These are phyloP conservation scores for Pelargonium myrrhifolium DNA, from an alignment of 441 rosid species.

Conservation along the genomic window DNA sequence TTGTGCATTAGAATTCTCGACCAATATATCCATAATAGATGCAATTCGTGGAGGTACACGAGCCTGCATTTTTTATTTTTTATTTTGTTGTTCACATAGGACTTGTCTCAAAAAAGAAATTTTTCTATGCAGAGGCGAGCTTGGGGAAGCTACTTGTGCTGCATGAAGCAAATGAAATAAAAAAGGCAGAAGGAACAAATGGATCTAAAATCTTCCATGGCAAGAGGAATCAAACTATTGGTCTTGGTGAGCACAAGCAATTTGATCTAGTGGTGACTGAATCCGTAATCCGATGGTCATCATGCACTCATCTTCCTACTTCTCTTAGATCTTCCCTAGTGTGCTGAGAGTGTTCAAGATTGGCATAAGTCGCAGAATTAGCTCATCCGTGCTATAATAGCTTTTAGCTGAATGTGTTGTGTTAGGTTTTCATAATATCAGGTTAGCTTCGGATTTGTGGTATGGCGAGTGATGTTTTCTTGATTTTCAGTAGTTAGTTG, in stretches of 20 bases:
- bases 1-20: conserved; percentile 18
- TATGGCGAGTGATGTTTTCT: conserved; percentile 16
- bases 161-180: conserved; percentile 23
- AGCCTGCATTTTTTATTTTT: conserved; percentile 9
- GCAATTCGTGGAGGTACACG: conserved; percentile 32
- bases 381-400: neutral
- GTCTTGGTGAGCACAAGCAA: conserved; percentile 46
- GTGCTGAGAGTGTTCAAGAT: conserved; percentile 29
- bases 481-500: neutral
- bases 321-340: conserved; percentile 51
- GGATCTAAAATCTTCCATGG: conserved; percentile 36
- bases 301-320: conserved; percentile 50
- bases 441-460: conserved; percentile 16
- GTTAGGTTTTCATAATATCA: conserved; percentile 7
- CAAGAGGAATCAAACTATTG: conserved; percentile 54
- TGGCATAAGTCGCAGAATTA: conserved; percentile 1
- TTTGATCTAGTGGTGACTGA: conserved; percentile 41
- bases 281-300: conserved; percentile 65
- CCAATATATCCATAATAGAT: conserved; percentile 13
- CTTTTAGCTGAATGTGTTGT: conserved; percentile 10
- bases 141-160: conserved; percentile 25
- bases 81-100: neutral
- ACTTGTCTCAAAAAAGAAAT: neutral
- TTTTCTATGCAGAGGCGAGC: conserved; percentile 22
- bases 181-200: conserved; percentile 31